These are phyloP conservation scores for Neonectria punicea DNA, from an alignment of 2,329 filamentous ascomycete species.

Conservation along the genomic window DNA sequence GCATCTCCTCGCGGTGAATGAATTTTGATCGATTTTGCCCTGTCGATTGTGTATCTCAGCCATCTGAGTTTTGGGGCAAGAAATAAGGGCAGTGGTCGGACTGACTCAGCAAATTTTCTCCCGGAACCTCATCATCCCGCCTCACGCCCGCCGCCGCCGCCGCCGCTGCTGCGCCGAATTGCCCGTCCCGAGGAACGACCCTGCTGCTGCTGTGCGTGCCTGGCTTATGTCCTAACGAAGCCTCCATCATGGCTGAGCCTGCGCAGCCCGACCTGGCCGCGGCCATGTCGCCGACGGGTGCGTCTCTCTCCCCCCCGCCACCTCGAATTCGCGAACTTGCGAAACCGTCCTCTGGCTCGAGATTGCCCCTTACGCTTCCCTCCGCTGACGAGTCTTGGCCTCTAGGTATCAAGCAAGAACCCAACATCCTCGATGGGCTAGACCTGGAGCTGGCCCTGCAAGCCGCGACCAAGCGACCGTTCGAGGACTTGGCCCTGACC, in stretches of 20 bases:
- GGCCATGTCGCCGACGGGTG: constrained; percentile 51
- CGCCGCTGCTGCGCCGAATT: constrained; percentile 31
- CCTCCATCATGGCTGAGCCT: constrained; percentile 55
- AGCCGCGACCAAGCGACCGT: constrained; percentile 51
- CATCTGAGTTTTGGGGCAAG: constrained; percentile 52
- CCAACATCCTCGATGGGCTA: constrained; percentile 48
- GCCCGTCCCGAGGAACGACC: constrained; percentile 32
- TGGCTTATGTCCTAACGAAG: constrained; percentile 42
- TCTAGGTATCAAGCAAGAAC: constrained; percentile 54
- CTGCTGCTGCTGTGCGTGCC: constrained; percentile 35
- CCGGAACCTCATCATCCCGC: constrained; percentile 47
- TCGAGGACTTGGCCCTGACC: constrained; percentile 45
- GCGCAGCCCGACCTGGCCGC: constrained; percentile 50
- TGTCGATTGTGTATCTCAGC: constrained; percentile 54
- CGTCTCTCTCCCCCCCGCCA: constrained; percentile 31
- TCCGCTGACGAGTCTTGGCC: constrained; percentile 39
- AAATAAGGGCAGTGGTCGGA: constrained; percentile 52
- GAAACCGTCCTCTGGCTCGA: constrained; percentile 18
- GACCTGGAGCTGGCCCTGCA: constrained; percentile 51
- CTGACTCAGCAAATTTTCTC: constrained; percentile 58
- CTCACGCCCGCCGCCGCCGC: constrained; percentile 26
- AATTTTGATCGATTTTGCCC: constrained; percentile 37
- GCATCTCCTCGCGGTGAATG: constrained; percentile 32
- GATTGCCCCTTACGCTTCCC: constrained; percentile 16
- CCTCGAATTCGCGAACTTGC: constrained; percentile 15